Percentiles rank a stretch among this genome's conserved stretches.
phyloP scores from a whole-genome alignment of 805 yeast species.

The Candida lessepsii region DNA sequence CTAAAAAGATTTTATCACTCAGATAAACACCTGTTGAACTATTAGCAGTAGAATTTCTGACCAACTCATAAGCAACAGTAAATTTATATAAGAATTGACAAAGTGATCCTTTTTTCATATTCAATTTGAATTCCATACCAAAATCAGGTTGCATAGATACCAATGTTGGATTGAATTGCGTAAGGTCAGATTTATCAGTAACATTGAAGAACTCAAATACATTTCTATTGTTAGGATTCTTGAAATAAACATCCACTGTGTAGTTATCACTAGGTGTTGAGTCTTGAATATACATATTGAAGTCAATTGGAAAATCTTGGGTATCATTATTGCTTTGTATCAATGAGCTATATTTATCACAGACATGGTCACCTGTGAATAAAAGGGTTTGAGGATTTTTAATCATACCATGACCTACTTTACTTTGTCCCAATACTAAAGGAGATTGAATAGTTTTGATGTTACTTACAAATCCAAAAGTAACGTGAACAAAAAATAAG shows the following conservation, averaged over 20 bases:
- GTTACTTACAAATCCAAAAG: background rate
- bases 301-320: constrained; percentile 16
- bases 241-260: constrained; percentile 18
- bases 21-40: background rate
- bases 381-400: constrained; percentile 15
- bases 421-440: background rate
- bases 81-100: constrained; percentile 20
- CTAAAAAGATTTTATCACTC: constrained; percentile 18
- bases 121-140: constrained; percentile 19
- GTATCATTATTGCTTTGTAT: constrained; percentile 17
- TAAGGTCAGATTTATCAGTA: constrained; percentile 3
- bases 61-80: constrained; percentile 16
- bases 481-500: background rate
- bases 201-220: constrained; percentile 6
- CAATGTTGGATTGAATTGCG: constrained; percentile 12
- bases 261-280: constrained; percentile 16
- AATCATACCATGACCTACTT: background rate
- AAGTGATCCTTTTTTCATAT: constrained; percentile 16
- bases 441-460: background rate
- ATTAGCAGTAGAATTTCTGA: background rate
- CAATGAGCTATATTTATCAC: constrained; percentile 18
- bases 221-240: constrained; percentile 12
- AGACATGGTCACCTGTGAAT: constrained; percentile 17
- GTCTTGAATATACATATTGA: constrained; percentile 17
- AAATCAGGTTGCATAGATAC: constrained; percentile 13